Conservation (phyloP, 176 grass and related monocot genomes). For the Rhipidocladum racemiflorum region DNA sequence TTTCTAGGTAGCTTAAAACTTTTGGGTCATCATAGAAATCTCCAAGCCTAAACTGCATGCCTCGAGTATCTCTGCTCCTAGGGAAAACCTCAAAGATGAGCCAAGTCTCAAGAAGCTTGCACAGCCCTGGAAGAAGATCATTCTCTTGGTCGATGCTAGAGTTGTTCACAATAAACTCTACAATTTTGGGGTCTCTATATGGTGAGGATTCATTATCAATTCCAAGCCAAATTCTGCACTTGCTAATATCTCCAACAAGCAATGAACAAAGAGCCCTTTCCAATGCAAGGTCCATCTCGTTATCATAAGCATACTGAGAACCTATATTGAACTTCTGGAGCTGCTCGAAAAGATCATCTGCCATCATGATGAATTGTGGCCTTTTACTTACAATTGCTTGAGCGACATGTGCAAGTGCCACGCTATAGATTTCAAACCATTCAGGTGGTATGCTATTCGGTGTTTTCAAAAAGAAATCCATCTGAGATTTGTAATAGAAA, state of each 20-base stretch:
- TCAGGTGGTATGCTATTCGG: slow-evolving; percentile 89
- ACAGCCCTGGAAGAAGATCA: slow-evolving; percentile 85
- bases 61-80: slow-evolving; percentile 83
- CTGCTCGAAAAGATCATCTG: slow-evolving; percentile 72
- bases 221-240: slow-evolving; percentile 81
- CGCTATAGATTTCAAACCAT: slow-evolving; percentile 84
- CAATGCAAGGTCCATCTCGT: slow-evolving; percentile 58
- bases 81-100: slow-evolving; percentile 80
- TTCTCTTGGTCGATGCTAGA: slow-evolving; percentile 53
- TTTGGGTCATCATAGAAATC: slow-evolving; percentile 84
- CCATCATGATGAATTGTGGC: slow-evolving; percentile 67
- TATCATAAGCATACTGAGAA: slow-evolving; percentile 50
- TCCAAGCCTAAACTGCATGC: slow-evolving; percentile 71
- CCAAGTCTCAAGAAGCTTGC: slow-evolving; percentile 93
- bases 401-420: slow-evolving; percentile 85
- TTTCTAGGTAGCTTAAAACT: slow-evolving; percentile 89
- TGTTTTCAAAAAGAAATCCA: slow-evolving; percentile 80
- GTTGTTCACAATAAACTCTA: slow-evolving; percentile 83
- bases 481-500: slow-evolving; percentile 45
- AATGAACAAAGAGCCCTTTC: slow-evolving; percentile 86
- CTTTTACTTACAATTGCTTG: slow-evolving; percentile 77
- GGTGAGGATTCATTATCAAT: slow-evolving; percentile 61
- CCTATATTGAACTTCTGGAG: slow-evolving; percentile 69
- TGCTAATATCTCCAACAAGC: slow-evolving; percentile 73
- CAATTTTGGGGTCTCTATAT: slow-evolving; percentile 66